Conservation (phyloP, 2,329 filamentous ascomycete species). For the Dothidotthia symphoricarpi region DNA sequence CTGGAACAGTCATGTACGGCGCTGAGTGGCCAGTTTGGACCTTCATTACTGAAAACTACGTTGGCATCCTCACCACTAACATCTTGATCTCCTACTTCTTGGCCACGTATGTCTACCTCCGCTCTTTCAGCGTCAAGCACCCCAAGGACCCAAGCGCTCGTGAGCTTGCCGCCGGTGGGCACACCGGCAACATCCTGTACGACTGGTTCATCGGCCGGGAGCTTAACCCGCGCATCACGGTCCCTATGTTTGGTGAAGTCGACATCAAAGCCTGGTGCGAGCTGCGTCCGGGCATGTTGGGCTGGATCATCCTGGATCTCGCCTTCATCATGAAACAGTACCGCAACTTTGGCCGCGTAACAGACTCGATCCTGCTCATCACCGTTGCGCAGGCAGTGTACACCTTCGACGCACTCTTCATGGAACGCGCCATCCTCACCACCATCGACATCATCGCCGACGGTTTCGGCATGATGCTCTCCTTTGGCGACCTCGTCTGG, state of each 20-base stretch:
- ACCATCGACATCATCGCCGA: constrained; percentile 94
- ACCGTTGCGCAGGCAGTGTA: constrained; percentile 77
- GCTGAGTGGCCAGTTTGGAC: constrained; percentile 85
- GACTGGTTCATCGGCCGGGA: constrained; percentile 97
- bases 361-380: constrained; percentile 81
- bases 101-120: constrained; percentile 75
- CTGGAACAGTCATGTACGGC: constrained; percentile 74
- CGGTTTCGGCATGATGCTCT: constrained; percentile 92
- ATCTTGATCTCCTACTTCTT: constrained; percentile 71
- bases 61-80: constrained; percentile 81
- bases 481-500: constrained; percentile 91
- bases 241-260: constrained; percentile 78
- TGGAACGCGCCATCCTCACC: constrained; percentile 84
- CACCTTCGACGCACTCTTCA: constrained; percentile 78
- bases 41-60: constrained; percentile 87
- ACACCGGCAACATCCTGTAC: constrained; percentile 81
- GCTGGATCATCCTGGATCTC: constrained; percentile 82
- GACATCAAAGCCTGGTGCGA: constrained; percentile 92
- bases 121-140: constrained; percentile 74
- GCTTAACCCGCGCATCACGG: constrained; percentile 78
- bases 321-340: constrained; percentile 87
- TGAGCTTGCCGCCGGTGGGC: constrained; percentile 77
- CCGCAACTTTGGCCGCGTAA: constrained; percentile 75
- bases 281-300: constrained; percentile 85
- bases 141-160: constrained; percentile 69